Conservation (phyloP, 306 rosid genomes). For the Begonia loranthoides region DNA sequence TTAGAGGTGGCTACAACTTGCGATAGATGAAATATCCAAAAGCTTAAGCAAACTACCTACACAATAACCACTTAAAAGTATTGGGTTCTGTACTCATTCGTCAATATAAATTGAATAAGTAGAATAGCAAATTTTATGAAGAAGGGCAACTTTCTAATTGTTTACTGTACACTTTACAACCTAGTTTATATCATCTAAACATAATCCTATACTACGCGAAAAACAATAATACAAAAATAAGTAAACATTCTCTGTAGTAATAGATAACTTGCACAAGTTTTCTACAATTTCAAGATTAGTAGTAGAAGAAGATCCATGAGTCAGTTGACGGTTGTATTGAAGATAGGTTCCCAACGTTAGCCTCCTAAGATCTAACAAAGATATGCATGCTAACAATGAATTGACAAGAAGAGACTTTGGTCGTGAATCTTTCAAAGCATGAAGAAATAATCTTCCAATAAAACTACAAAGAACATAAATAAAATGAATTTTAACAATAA, state of each 20-base stretch:
- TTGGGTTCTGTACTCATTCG: not conserved
- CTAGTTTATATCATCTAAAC: too few relatives aligned
- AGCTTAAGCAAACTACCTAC: constrained; percentile 87
- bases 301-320: constrained; percentile 39
- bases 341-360: constrained; percentile 49
- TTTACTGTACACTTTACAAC: too few relatives aligned
- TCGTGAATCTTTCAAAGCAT: constrained; percentile 84
- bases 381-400: constrained; percentile 84
- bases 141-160: too few relatives aligned
- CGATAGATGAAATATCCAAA: constrained; percentile 73
- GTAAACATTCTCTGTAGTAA: constrained; percentile 1
- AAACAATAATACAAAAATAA: too few relatives aligned
- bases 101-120: too few relatives aligned
- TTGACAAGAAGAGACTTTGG: constrained; percentile 89
- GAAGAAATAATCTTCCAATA: constrained; percentile 76
- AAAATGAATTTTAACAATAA: not conserved
- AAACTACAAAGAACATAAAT: constrained; percentile 32
- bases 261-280: constrained; percentile 84
- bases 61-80: constrained; percentile 5
- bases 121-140: too few relatives aligned
- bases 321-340: constrained; percentile 59
- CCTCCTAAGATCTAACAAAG: constrained; percentile 90
- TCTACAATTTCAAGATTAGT: constrained; percentile 86
- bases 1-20: constrained; percentile 90
- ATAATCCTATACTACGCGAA: too few relatives aligned